These are phyloP conservation scores for Backusella macrospora DNA, from an alignment of 192 early-diverging fungal species.

Conservation along the genomic window DNA sequence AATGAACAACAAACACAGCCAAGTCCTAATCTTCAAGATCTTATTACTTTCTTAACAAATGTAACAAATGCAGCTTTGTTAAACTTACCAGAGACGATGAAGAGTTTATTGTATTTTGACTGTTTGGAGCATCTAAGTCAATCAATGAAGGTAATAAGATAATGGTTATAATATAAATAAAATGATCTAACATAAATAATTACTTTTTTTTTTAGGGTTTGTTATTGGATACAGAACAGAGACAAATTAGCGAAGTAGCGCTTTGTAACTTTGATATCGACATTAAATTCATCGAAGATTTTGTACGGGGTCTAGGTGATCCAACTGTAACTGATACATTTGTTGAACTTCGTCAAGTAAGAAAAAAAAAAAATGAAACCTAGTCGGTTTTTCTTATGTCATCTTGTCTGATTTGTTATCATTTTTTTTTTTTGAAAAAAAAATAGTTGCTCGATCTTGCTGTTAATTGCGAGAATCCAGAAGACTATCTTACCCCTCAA, in stretches of 20 bases:
- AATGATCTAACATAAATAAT: neutral
- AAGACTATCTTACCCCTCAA: slow-evolving; percentile 72
- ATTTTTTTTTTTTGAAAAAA: neutral
- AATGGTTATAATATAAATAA: neutral
- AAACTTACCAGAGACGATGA: slow-evolving; percentile 67
- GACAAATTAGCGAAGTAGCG: slow-evolving; percentile 60
- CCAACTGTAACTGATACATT: slow-evolving; percentile 67
- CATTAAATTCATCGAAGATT: slow-evolving; percentile 74
- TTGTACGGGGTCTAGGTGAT: slow-evolving; percentile 68
- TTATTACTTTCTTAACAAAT: slow-evolving; percentile 68
- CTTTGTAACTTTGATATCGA: slow-evolving; percentile 69
- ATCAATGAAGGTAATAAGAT: slow-evolving; percentile 59
- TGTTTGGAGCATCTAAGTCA: slow-evolving; percentile 72
- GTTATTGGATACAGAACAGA: slow-evolving; percentile 60
- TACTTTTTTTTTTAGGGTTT: slow-evolving; percentile 44
- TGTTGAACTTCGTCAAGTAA: slow-evolving; percentile 74
- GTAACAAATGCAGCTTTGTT: slow-evolving; percentile 71
- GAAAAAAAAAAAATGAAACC: neutral
- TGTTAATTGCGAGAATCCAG: slow-evolving; percentile 65
- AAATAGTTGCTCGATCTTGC: slow-evolving; percentile 65
- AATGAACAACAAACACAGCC: slow-evolving; percentile 50
- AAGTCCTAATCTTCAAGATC: slow-evolving; percentile 74
- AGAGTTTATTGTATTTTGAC: slow-evolving; percentile 71
- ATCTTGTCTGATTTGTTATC: neutral
- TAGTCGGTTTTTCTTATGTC: neutral